A percentile compares a stretch with the other conserved stretches of the same genome.
Evolutionary conservation across 2,329 filamentous ascomycete genomes (phyloP).

Genomic region (Hypoxylon rubiginosum): DNA sequence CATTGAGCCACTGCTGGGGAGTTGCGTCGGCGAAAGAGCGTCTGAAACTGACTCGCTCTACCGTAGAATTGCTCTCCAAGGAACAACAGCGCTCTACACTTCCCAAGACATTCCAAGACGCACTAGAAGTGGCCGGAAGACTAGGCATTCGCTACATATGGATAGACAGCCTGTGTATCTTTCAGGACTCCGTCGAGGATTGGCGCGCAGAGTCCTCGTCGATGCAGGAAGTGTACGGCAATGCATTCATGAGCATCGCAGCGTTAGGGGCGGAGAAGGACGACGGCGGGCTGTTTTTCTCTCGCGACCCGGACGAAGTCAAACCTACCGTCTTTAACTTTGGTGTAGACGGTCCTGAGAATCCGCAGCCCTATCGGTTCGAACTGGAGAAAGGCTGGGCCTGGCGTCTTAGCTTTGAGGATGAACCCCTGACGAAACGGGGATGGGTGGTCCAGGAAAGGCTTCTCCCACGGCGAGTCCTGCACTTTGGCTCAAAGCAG

Average conservation of each 20-base stretch:
- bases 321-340: conserved; percentile 7
- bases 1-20: neutral
- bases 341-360: neutral
- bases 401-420: neutral
- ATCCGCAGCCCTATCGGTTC: conserved; percentile 3
- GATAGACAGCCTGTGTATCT: conserved; percentile 25
- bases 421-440: conserved; percentile 10
- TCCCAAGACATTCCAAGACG: conserved; percentile 8
- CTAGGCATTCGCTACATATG: conserved; percentile 22
- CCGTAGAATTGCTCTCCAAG: neutral
- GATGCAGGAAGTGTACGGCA: conserved; percentile 34
- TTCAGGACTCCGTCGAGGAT: conserved; percentile 21
- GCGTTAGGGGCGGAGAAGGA: conserved; percentile 2
- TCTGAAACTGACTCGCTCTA: neutral
- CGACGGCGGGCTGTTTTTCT: conserved; percentile 10
- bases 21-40: neutral
- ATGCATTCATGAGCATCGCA: conserved; percentile 11
- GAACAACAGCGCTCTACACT: neutral
- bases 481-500: conserved; percentile 32
- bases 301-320: conserved; percentile 6
- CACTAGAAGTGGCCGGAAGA: conserved; percentile 8
- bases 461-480: conserved; percentile 19
- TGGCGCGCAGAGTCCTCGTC: conserved; percentile 20
- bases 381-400: conserved; percentile 15
- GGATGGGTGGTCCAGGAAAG: conserved; percentile 16